Percentiles rank a stretch among this genome's conserved stretches.
Conservation (phyloP, 441 rosid genomes). For the Eugenia klotzschiana region DNA sequence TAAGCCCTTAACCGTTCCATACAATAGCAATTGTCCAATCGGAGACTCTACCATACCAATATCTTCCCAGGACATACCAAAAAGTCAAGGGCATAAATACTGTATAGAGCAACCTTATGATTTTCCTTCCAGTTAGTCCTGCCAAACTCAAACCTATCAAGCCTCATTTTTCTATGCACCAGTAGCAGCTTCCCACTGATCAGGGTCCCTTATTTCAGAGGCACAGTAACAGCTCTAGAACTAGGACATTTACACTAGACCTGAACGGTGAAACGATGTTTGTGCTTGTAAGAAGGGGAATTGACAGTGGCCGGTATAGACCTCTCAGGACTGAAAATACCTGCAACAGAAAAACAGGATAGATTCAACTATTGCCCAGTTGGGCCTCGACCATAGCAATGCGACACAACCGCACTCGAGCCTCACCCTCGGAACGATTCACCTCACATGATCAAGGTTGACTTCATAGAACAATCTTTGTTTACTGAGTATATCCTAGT, state of each 20-base stretch:
- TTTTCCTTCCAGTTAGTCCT: not conserved
- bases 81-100: not conserved
- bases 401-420: not conserved
- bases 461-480: not conserved
- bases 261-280: not conserved
- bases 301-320: not conserved
- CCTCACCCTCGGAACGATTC: not conserved
- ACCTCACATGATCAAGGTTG: not conserved
- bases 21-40: not conserved
- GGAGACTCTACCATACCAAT: not conserved
- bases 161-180: not conserved
- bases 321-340: not conserved
- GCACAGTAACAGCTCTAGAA: not conserved
- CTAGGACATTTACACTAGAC: not conserved
- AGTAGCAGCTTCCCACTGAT: not conserved
- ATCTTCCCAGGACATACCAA: not conserved
- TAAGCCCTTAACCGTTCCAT: not conserved
- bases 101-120: not conserved
- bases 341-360: not conserved
- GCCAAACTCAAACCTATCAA: not conserved
- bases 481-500: not conserved
- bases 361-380: not conserved
- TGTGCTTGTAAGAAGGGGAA: not conserved
- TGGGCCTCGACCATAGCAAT: not conserved
- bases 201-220: not conserved